Conservation (phyloP, 345 rosid genomes). For the Odontarrhena argentea region DNA sequence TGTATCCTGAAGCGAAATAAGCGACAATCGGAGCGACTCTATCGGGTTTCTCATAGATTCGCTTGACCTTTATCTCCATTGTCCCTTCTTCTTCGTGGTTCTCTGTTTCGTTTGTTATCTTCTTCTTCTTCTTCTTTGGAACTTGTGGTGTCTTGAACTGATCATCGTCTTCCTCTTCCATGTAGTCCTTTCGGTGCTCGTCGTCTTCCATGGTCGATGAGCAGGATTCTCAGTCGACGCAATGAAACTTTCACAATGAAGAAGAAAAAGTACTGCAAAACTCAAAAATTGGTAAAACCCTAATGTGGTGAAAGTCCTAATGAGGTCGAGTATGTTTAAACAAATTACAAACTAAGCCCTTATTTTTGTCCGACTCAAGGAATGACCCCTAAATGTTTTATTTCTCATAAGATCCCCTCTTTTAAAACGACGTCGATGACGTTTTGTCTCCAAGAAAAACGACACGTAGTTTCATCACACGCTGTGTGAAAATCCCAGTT, state of each 20-base stretch:
- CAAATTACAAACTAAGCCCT: constrained; percentile 23
- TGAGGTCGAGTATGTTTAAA: not conserved
- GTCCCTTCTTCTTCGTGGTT: constrained; percentile 4
- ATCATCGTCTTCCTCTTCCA: constrained; percentile 20
- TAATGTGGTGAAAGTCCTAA: constrained; percentile 36
- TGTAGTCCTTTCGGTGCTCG: not conserved
- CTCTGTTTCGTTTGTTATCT: constrained; percentile 21
- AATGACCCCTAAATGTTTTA: not conserved
- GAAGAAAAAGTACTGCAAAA: not conserved
- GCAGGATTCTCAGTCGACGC: not conserved
- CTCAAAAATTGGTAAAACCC: constrained; percentile 11
- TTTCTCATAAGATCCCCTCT: not conserved
- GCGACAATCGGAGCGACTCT: constrained; percentile 64
- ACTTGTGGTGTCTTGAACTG: constrained; percentile 23
- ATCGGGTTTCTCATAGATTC: constrained; percentile 48
- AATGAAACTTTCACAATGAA: not conserved
- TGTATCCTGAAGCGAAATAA: constrained; percentile 77
- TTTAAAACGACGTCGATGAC: constrained; percentile 1
- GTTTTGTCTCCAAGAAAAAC: not conserved
- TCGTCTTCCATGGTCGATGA: constrained; percentile 10
- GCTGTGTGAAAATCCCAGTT: not conserved
- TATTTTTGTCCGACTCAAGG: not conserved
- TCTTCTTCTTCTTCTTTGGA: constrained; percentile 16
- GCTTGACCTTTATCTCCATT: constrained; percentile 45
- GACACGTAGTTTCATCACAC: constrained; percentile 16